Percentiles rank a stretch among this genome's conserved stretches.
phyloP scores from a whole-genome alignment of 2,329 filamentous ascomycete species.

The Zasmidium angulare region DNA sequence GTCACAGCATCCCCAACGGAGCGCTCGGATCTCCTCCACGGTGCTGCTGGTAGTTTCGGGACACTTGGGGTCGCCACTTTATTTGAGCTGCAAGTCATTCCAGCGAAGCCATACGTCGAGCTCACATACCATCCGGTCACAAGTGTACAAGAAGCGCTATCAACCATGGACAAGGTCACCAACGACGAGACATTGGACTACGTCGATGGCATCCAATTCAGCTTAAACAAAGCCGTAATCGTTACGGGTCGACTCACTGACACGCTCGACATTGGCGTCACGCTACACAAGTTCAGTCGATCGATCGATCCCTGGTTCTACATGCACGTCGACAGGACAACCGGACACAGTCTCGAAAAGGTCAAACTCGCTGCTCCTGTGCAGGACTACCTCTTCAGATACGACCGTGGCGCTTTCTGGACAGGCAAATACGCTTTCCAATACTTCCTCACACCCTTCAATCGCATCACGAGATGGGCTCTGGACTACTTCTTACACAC shows the following conservation, averaged over 20 bases:
- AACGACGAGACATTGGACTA: conserved; percentile 55
- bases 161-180: conserved; percentile 39
- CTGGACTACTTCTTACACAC: conserved; percentile 64
- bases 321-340: conserved; percentile 56
- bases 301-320: conserved; percentile 72
- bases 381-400: conserved; percentile 58
- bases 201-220: conserved; percentile 59
- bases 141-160: conserved; percentile 44
- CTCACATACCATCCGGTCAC: conserved; percentile 47
- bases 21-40: conserved; percentile 62
- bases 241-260: conserved; percentile 39
- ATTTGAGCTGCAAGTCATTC: conserved; percentile 49
- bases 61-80: conserved; percentile 67
- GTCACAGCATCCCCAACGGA: conserved; percentile 43
- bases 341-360: conserved; percentile 6
- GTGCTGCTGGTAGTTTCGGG: conserved; percentile 64
- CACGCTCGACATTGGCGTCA: conserved; percentile 33
- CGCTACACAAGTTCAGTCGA: conserved; percentile 53
- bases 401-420: conserved; percentile 68
- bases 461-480: conserved; percentile 55
- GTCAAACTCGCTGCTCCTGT: conserved; percentile 41
- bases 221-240: conserved; percentile 42
- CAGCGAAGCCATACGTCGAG: conserved; percentile 50
- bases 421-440: conserved; percentile 60
- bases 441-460: conserved; percentile 64